These are phyloP conservation scores for Saccharomycopsis synnaedendra DNA, from an alignment of 805 yeast genomes.

Conservation along the genomic window DNA sequence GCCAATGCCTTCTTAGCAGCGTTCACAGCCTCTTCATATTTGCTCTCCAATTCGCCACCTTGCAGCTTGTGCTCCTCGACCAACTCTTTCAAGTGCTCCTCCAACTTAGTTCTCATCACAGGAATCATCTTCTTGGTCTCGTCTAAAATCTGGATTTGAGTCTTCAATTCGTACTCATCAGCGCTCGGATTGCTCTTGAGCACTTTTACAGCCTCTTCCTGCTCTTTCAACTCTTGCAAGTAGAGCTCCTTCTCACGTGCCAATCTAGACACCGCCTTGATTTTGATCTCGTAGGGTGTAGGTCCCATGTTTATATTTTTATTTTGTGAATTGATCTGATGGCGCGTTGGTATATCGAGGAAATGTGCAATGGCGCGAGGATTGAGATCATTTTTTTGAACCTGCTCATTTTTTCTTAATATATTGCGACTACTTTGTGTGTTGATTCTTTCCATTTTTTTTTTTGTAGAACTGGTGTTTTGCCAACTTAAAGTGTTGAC, in stretches of 20 bases:
- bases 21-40: too few relatives aligned
- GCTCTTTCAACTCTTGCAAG: slow-evolving; percentile 45
- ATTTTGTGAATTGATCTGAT: neutral
- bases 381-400: too few relatives aligned
- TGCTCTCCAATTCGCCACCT: too few relatives aligned
- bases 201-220: slow-evolving; percentile 34
- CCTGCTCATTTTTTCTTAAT: too few relatives aligned
- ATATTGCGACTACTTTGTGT: too few relatives aligned
- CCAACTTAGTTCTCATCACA: slow-evolving; percentile 31
- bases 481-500: too few relatives aligned
- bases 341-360: too few relatives aligned
- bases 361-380: too few relatives aligned
- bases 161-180: slow-evolving; percentile 58
- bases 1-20: too few relatives aligned
- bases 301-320: slow-evolving; percentile 9
- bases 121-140: slow-evolving; percentile 46
- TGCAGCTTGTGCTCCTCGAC: neutral
- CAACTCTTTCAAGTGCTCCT: slow-evolving; percentile 30
- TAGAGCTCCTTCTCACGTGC: slow-evolving; percentile 57
- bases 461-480: too few relatives aligned
- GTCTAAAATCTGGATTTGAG: slow-evolving; percentile 37
- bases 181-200: slow-evolving; percentile 32
- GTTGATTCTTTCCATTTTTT: too few relatives aligned
- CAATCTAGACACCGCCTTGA: slow-evolving; percentile 56
- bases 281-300: slow-evolving; percentile 45